Evolutionary conservation across 768 basidiomycete genomes (phyloP).

Genomic region (Leccinum broughii): DNA sequence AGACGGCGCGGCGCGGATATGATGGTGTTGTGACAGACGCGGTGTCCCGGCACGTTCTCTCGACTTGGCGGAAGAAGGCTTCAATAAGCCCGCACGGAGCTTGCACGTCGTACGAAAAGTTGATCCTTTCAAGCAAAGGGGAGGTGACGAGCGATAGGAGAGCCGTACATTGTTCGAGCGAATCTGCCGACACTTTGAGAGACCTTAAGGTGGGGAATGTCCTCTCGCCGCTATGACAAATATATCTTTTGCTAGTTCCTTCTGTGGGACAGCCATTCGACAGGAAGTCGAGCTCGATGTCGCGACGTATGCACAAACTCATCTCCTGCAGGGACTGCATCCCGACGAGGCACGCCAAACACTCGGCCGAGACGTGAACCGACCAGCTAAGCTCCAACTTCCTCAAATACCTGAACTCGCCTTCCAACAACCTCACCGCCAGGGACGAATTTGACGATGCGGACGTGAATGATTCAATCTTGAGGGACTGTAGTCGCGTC

Average conservation of each 20-base stretch:
- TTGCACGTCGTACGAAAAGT: slow-evolving; percentile 30
- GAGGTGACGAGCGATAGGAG: slow-evolving; percentile 27
- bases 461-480: slow-evolving; percentile 26
- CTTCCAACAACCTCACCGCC: slow-evolving; percentile 17
- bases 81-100: slow-evolving; percentile 21
- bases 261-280: slow-evolving; percentile 5
- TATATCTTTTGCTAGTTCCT: neutral
- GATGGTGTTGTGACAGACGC: neutral
- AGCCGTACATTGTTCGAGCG: slow-evolving; percentile 31
- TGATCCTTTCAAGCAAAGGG: slow-evolving; percentile 22
- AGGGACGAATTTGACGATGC: slow-evolving; percentile 9
- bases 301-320: slow-evolving; percentile 17
- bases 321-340: slow-evolving; percentile 29
- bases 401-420: slow-evolving; percentile 23
- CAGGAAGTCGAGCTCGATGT: slow-evolving; percentile 21
- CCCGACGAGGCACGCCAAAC: slow-evolving; percentile 19
- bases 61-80: slow-evolving; percentile 27
- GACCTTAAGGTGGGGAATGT: slow-evolving; percentile 25
- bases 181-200: slow-evolving; percentile 26
- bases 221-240: slow-evolving; percentile 1
- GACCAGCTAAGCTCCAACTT: slow-evolving; percentile 27
- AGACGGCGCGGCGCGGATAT: slow-evolving; percentile 8
- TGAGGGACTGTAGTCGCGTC: slow-evolving; percentile 17
- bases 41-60: slow-evolving; percentile 14
- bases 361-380: slow-evolving; percentile 26